Percentiles rank a stretch among this genome's conserved stretches.
These are phyloP conservation scores for Tolypocladium endophyticum DNA, from an alignment of 2,329 filamentous ascomycete species.

Conservation along the genomic window DNA sequence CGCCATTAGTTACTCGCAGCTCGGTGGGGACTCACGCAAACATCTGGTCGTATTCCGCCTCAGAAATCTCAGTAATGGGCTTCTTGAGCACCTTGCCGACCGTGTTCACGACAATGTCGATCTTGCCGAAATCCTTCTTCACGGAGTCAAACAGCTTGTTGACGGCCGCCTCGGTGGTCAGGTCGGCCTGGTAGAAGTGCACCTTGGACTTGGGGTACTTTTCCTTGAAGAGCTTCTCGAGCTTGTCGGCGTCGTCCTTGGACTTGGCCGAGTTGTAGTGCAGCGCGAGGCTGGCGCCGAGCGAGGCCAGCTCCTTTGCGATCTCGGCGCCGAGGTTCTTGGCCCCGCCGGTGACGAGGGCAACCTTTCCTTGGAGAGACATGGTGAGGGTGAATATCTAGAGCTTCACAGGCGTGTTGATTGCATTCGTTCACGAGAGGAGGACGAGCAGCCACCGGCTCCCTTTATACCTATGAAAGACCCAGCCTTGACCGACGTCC, in stretches of 20 bases:
- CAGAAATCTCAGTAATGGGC: conserved; percentile 29
- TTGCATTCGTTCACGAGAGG: neutral
- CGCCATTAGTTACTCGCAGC: neutral
- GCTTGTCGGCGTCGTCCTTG: conserved; percentile 22
- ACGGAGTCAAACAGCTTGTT: conserved; percentile 27
- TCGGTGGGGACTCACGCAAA: conserved; percentile 25
- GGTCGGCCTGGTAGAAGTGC: conserved; percentile 30
- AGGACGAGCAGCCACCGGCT: neutral
- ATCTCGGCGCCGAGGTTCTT: conserved; percentile 52
- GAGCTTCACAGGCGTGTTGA: neutral
- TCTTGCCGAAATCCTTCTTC: conserved; percentile 28
- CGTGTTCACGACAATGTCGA: conserved; percentile 41
- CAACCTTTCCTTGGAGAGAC: conserved; percentile 25
- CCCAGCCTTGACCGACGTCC: too few species aligned
- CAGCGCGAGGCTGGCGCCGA: conserved; percentile 46
- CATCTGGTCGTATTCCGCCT: conserved; percentile 35
- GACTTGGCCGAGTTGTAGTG: conserved; percentile 39
- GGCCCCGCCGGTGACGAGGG: conserved; percentile 44
- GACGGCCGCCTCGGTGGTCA: conserved; percentile 28
- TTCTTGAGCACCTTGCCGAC: conserved; percentile 39
- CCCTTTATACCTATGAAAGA: too few species aligned
- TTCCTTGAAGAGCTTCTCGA: conserved; percentile 25
- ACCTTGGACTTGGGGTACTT: conserved; percentile 20
- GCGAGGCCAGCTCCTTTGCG: conserved; percentile 43
- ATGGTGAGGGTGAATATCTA: conserved; percentile 9